Base-by-base conservation (phyloP, 140 eudicot genomes). In the Anethum foeniculum region DNA sequence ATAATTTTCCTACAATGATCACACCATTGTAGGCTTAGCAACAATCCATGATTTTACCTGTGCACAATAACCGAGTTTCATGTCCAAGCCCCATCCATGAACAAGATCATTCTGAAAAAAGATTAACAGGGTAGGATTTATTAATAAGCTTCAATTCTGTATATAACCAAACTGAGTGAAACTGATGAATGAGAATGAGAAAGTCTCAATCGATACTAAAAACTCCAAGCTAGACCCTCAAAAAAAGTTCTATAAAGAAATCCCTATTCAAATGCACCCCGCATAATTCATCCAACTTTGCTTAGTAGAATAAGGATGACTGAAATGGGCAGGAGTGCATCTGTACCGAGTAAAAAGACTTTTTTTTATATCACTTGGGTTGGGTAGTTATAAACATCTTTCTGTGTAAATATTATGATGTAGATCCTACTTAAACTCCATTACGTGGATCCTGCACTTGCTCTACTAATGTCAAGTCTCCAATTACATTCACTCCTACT, bases 81-180 rank as follows among this genome's bases (percentile, higher is more conserved):
- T 92, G 87, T 95, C 99, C 95, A 92, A 85, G 67, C 99, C 99
- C 97, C 99, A 95, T 80, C 99, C 99, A 85, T 92, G 99, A 84
- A 95, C 99, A 82, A 95, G 99, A 86, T 95, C 99, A 88, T 90
- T 95, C 99, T 95, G 90, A 65, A 36, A 79, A 38, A 77, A 43
- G 46, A 34, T 11, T 77, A 64, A 46, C 58, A 44, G 78, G 13
- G 51, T 15, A 82, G 30, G 27, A 76, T 76, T 9, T 46, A 62
- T n/a, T n/a, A 78, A 78, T 16, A 71, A 18, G 49, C 47, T 36
- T 32, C 30, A 38, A 71, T 71, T 34, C 6, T 71, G 49, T 19
- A 38, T 36, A 8, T 46, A 41, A 39, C 0, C 7, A 30, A 68
- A 34, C 75, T 0, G 19, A 39, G 52, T 23, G 49, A 38, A 71